Base-by-base conservation (phyloP, 352 stramenopile species). In the Globisporangium yorkense region DNA sequence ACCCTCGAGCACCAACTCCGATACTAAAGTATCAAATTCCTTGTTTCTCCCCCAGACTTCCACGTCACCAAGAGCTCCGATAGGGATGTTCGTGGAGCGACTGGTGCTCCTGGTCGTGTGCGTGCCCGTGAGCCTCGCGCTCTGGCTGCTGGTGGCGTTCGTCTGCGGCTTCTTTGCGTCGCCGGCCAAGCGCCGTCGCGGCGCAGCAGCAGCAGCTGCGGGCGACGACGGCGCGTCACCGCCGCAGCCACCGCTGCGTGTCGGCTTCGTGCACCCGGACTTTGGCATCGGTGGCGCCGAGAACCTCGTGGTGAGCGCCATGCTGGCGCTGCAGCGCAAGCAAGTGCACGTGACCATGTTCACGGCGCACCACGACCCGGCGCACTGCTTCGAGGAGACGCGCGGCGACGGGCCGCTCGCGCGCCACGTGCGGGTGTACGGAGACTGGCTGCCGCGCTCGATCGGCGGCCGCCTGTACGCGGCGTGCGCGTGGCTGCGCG, bases 241-340 rank as follows among this genome's bases (percentile, higher is more conserved):
- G 21, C 12, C 35, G 24, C 6, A 20, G 21, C 6, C 27, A 47
- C 54, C 46, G 0, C 67, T 88, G 46, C 81, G 73, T 20, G 78
- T 99, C 40, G 86, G 93, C n/a, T 99, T 99, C 65, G 61, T 99
- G 51, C 97, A 99, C 73, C 92, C 98, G 12, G 97, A 99, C 72
- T 96, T 99, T 31, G 97, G 97, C 45, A 98, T 99, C 56, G 97
- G 97, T 55, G 96, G 96, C 44, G 96, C 96, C 6, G 96, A 99
- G 65, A 92, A 94, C 67, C 84, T 97, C 45, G 80, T 98, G 18
- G 89, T 98, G 41, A 96, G 96, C 66, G 85, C 87, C 5, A 92
- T 90, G 15, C 66, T 97, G 20, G 90, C 83, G 37, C 74, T 97
- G 46, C 83, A 97, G 63, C 74, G 88, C 18, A 83, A 87, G 12